Evolutionary conservation across 1,284 basidiomycete genomes (phyloP), one percentile per base, ranked within the genome.

Genomic region (Dichomitus squalens): DNA sequence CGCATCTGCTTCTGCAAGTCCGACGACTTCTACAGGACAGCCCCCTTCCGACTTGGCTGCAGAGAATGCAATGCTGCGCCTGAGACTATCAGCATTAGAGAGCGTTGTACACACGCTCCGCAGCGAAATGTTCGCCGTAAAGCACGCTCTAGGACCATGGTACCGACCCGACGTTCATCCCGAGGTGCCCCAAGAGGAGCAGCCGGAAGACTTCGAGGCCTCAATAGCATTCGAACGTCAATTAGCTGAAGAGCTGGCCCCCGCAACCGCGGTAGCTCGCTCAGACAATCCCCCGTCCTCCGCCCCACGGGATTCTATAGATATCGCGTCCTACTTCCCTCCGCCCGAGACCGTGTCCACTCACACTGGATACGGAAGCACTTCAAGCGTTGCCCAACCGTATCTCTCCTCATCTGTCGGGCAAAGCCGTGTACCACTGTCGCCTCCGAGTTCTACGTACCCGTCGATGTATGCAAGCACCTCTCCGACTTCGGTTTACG

Each of bases 301-400:
- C 38, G 27, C 54, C 18, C 23, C 55, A 3, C 38, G 38, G 14
- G 53, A 62, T 35, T 34, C 52, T 14, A 27, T 58, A 1, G 67
- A 75, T 12, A 66, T 84, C 21, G 80, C 83, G 9, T 70, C 79
- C 0, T 85, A 82, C 66, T 86, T 85, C 52, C 79, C 83, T 3
- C 65, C 74, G 0, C 55, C 52, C 9, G 61, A 66, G 20, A 64
- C 46, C 11, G 16, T 52, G 57, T 34, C 64, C 60, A 49, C 36
- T 23, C 39, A 65, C 58, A 46, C 47, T 33, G 41, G 56, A 34
- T 36, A 29, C 41, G 39, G 61, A 25, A 57, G 50, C 23, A 20
- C 39, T 0, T 52, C 58, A 6, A 47, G 52, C 18, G 43, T 50
- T 4, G 20, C 39, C n/a, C 56, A 25, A 29, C 50, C 53, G 46